These are phyloP conservation scores for Avena sativa DNA, from an alignment of 176 grass and related monocot species.

Conservation along the genomic window DNA sequence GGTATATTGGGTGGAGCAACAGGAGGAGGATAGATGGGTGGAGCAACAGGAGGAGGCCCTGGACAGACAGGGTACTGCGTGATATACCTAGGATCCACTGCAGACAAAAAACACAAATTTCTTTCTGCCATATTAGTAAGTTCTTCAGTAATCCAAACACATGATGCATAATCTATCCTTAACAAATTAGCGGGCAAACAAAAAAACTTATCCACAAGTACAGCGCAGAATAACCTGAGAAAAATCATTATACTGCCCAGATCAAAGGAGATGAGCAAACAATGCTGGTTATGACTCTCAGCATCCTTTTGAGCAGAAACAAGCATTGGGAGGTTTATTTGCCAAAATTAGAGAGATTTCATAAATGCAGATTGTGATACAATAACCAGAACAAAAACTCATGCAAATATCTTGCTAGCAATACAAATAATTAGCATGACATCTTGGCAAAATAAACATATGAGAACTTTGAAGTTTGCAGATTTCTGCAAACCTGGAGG, in stretches of 20 bases:
- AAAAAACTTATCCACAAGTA: slow-evolving; percentile 19
- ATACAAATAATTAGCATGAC: slow-evolving; percentile 5
- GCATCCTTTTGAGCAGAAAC: slow-evolving; percentile 28
- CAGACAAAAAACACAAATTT: slow-evolving; percentile 21
- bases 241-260: slow-evolving; percentile 23
- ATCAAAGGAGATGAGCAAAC: slow-evolving; percentile 37
- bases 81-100: slow-evolving; percentile 9
- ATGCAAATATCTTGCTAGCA: slow-evolving; percentile 10
- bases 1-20: slow-evolving; percentile 51
- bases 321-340: slow-evolving; percentile 43
- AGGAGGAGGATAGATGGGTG: slow-evolving; percentile 43
- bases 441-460: not conserved
- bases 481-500: not conserved
- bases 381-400: not conserved
- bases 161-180: slow-evolving; percentile 26
- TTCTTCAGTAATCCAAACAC: slow-evolving; percentile 27
- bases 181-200: not conserved
- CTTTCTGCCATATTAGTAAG: slow-evolving; percentile 50
- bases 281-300: slow-evolving; percentile 37
- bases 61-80: not conserved
- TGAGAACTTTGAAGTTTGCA: not conserved
- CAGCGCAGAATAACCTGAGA: slow-evolving; percentile 12
- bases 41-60: slow-evolving; percentile 48
- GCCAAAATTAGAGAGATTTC: slow-evolving; percentile 35
- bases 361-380: slow-evolving; percentile 34